phyloP scores from a whole-genome alignment of 352 stramenopile genomes.

The Phytophthora cactorum region DNA sequence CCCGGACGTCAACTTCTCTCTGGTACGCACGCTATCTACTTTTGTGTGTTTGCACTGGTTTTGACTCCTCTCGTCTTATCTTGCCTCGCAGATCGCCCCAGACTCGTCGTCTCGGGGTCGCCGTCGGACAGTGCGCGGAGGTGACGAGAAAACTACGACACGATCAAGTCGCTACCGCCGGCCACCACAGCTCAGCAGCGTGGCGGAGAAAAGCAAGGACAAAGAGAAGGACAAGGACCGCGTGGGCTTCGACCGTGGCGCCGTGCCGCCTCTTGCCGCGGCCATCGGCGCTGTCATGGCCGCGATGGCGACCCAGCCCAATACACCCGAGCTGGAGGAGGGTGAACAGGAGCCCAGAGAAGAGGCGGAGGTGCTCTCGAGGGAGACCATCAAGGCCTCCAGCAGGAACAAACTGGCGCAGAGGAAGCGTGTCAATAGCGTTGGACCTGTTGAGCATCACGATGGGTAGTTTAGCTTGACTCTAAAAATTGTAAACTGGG shows the following conservation, averaged over 20 bases:
- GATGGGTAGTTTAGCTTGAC: not conserved
- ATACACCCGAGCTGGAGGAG: constrained; percentile 40
- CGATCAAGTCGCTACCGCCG: constrained; percentile 26
- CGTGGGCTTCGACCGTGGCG: constrained; percentile 44
- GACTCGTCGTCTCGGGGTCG: constrained; percentile 23
- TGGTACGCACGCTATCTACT: constrained; percentile 36
- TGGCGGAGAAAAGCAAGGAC: constrained; percentile 32
- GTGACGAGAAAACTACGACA: constrained; percentile 21
- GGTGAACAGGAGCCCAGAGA: constrained; percentile 54
- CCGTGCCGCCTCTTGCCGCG: constrained; percentile 18
- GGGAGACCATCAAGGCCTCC: constrained; percentile 72
- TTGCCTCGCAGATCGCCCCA: constrained; percentile 19
- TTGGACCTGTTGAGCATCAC: constrained; percentile 7
- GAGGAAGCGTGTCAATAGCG: constrained; percentile 50
- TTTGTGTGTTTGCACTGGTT: not conserved
- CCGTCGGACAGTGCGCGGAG: constrained; percentile 27
- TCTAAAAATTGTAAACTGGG: not conserved
- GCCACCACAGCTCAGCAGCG: constrained; percentile 21
- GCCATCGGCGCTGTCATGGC: constrained; percentile 6
- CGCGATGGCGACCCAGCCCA: constrained; percentile 15
- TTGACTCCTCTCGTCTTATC: not conserved
- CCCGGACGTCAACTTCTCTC: constrained; percentile 67
- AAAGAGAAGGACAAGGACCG: constrained; percentile 31
- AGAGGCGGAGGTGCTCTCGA: constrained; percentile 51
- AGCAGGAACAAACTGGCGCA: constrained; percentile 62